Conservation (phyloP, 1,284 basidiomycete species). For the Puccinia polysora region DNA sequence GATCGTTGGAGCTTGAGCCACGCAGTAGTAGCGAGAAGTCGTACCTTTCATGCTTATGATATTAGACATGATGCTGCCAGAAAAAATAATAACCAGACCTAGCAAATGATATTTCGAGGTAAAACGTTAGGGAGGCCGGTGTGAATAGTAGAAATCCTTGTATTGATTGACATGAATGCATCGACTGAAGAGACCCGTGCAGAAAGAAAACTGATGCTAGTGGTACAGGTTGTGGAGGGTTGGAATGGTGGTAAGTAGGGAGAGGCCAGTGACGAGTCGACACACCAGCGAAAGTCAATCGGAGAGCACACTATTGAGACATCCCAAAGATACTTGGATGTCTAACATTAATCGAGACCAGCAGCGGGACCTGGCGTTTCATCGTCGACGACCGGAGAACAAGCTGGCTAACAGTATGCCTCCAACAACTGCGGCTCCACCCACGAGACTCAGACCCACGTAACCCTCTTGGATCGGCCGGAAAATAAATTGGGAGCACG, state of each 20-base stretch:
- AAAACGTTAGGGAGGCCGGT: too few species aligned
- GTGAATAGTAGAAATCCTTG: too few species aligned
- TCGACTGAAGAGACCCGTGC: too few species aligned
- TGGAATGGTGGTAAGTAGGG: background rate
- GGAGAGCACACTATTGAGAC: background rate
- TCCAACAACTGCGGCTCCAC: conserved; percentile 79
- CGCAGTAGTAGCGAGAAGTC: too few species aligned
- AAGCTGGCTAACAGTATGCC: conserved; percentile 75
- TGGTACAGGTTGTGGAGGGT: background rate
- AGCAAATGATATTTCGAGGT: too few species aligned
- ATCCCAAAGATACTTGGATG: background rate
- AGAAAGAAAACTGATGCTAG: background rate
- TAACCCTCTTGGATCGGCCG: conserved; percentile 66
- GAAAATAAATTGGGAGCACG: conserved; percentile 15
- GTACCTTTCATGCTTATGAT: too few species aligned
- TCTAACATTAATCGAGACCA: background rate
- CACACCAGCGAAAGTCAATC: background rate
- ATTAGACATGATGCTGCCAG: too few species aligned
- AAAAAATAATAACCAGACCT: too few species aligned
- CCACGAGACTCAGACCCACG: conserved; percentile 88
- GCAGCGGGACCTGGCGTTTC: background rate
- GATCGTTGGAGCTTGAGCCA: too few species aligned
- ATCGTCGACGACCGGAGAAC: conserved; percentile 45
- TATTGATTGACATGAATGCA: too few species aligned
- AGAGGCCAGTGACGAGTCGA: background rate